Conservation (phyloP, 2,329 filamentous ascomycete genomes). For the Talaromyces pinophilus region DNA sequence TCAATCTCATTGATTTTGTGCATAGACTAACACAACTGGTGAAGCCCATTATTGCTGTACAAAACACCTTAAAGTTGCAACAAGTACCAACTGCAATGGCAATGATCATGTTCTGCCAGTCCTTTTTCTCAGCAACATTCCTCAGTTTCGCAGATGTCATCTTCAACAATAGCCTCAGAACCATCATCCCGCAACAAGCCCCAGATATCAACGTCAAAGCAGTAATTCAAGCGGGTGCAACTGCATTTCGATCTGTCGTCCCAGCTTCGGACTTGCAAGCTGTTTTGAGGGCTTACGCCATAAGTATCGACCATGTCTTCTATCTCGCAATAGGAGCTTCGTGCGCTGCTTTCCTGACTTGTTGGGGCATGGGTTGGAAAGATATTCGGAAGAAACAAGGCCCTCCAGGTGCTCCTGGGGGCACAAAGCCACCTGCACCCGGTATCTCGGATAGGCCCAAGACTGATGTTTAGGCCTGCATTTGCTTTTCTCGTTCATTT, state of each 20-base stretch:
- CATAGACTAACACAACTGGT: constrained; percentile 28
- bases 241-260: constrained; percentile 43
- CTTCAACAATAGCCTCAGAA: constrained; percentile 65
- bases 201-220: constrained; percentile 39
- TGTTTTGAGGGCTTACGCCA: constrained; percentile 38
- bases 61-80: constrained; percentile 38
- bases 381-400: constrained; percentile 26
- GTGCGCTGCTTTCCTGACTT: constrained; percentile 23
- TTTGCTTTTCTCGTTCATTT: neutral
- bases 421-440: neutral
- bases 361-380: constrained; percentile 29
- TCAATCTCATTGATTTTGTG: too few species aligned
- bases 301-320: constrained; percentile 27
- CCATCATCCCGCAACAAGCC: constrained; percentile 51
- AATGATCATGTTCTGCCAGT: constrained; percentile 60
- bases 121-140: constrained; percentile 65
- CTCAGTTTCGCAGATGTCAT: constrained; percentile 67
- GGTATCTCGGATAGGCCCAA: neutral
- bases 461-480: neutral
- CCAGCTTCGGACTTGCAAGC: constrained; percentile 36
- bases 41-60: constrained; percentile 44
- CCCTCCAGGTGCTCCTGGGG: neutral
- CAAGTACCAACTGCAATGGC: constrained; percentile 46
- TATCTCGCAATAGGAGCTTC: constrained; percentile 27
- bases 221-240: constrained; percentile 47